Percentiles rank a stretch among this genome's conserved stretches.
These are phyloP conservation scores for Phlyctochytrium bullatum DNA, from an alignment of 192 early-diverging fungal species.

Conservation along the genomic window DNA sequence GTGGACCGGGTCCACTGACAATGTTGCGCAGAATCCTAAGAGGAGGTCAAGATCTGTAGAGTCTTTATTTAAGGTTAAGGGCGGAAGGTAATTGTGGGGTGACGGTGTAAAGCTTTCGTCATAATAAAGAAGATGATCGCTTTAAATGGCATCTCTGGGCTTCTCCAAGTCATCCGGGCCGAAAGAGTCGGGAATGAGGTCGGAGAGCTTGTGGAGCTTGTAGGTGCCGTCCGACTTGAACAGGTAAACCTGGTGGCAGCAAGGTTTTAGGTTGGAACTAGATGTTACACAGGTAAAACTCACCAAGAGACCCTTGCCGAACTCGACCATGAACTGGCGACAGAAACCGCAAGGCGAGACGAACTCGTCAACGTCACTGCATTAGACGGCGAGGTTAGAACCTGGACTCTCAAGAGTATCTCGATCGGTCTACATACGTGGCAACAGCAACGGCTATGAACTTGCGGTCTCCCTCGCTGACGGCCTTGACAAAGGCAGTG, in stretches of 20 bases:
- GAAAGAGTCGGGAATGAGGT: conserved; percentile 72
- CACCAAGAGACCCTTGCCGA: conserved; percentile 62
- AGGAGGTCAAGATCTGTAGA: no score
- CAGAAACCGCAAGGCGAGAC: conserved; percentile 68
- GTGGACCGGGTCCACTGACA: no score
- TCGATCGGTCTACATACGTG: conserved; percentile 46
- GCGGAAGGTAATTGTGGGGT: no score
- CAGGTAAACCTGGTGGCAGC: conserved; percentile 42
- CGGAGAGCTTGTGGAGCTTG: conserved; percentile 45
- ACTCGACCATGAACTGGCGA: conserved; percentile 81
- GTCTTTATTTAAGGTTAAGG: background rate
- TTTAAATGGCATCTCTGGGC: conserved; percentile 11
- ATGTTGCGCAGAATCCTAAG: no score
- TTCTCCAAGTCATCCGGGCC: conserved; percentile 60
- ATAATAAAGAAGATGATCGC: no score
- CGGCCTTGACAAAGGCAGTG: conserved; percentile 84
- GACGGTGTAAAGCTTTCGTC: no score
- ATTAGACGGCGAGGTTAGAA: background rate
- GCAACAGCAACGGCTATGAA: conserved; percentile 79
- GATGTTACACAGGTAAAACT: background rate
- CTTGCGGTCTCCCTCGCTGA: conserved; percentile 72
- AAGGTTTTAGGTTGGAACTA: background rate
- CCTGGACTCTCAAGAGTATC: background rate
- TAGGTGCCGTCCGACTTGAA: conserved; percentile 53
- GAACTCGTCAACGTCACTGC: conserved; percentile 48